Evolutionary conservation across 1,284 basidiomycete species (phyloP).

Genomic region (Papiliotrema terrestris): DNA sequence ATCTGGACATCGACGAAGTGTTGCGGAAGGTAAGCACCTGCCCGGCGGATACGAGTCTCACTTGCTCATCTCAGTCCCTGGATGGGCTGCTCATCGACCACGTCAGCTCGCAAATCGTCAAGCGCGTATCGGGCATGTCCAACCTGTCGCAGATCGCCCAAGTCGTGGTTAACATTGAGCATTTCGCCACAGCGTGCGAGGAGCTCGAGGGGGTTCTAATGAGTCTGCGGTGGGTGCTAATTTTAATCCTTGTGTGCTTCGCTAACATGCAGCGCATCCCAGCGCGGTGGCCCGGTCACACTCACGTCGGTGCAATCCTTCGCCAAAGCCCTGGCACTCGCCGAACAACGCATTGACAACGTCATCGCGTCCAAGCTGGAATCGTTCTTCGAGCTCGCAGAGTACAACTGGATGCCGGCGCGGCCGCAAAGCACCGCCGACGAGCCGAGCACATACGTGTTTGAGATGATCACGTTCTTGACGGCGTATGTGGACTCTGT

Average conservation of each 20-base stretch:
- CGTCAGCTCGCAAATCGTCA: slow-evolving; percentile 73
- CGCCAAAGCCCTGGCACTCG: slow-evolving; percentile 62
- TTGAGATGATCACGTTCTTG: slow-evolving; percentile 93
- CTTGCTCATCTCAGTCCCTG: slow-evolving; percentile 60
- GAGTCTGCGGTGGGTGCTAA: slow-evolving; percentile 57
- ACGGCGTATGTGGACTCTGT: slow-evolving; percentile 94
- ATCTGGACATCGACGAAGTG: slow-evolving; percentile 87
- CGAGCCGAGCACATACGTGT: slow-evolving; percentile 81
- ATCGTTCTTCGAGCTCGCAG: slow-evolving; percentile 89
- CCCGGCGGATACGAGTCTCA: not conserved
- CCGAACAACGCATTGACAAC: slow-evolving; percentile 72
- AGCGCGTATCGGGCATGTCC: slow-evolving; percentile 64
- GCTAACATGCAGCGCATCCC: slow-evolving; percentile 59
- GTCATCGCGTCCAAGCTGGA: slow-evolving; percentile 92
- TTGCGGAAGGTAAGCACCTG: slow-evolving; percentile 66
- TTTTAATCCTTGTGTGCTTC: not conserved
- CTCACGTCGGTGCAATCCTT: slow-evolving; percentile 56
- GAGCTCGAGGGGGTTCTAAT: slow-evolving; percentile 87
- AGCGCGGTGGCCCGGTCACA: slow-evolving; percentile 66
- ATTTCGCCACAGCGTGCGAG: slow-evolving; percentile 79
- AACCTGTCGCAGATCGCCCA: slow-evolving; percentile 93
- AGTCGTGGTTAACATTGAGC: slow-evolving; percentile 88
- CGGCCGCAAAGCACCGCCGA: slow-evolving; percentile 51
- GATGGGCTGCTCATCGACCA: slow-evolving; percentile 78
- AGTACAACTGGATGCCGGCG: slow-evolving; percentile 86